Conservation (phyloP, 805 yeast species). For the Alloascoidea africana region DNA sequence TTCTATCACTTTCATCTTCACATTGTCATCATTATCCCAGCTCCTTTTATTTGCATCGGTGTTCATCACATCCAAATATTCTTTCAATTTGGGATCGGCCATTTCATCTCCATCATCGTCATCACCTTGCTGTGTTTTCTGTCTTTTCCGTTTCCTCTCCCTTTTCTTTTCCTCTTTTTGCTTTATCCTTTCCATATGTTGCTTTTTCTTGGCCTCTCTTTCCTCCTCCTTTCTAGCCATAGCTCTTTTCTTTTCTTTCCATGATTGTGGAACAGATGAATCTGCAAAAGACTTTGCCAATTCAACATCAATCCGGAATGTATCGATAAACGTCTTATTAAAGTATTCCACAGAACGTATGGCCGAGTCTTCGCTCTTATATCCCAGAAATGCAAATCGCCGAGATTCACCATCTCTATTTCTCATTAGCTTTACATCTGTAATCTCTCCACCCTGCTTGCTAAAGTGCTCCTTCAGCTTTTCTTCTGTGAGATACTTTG, state of each 20-base stretch:
- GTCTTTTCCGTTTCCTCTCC: slow-evolving; percentile 20
- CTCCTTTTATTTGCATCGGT: slow-evolving; percentile 50
- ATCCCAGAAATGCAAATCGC: slow-evolving; percentile 89
- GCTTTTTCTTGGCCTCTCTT: slow-evolving; percentile 36
- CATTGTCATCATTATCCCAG: slow-evolving; percentile 9
- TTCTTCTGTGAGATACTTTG: slow-evolving; percentile 62
- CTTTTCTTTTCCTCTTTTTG: slow-evolving; percentile 17
- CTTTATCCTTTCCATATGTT: slow-evolving; percentile 31
- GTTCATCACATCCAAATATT: slow-evolving; percentile 72
- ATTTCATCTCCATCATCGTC: slow-evolving; percentile 16
- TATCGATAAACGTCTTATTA: slow-evolving; percentile 67
- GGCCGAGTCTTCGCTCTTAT: slow-evolving; percentile 59
- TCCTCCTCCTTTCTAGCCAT: slow-evolving; percentile 1
- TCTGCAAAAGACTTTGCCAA: slow-evolving; percentile 80
- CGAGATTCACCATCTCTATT: slow-evolving; percentile 78
- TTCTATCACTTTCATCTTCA: slow-evolving; percentile 20
- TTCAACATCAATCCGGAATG: slow-evolving; percentile 64
- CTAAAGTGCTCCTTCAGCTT: slow-evolving; percentile 53
- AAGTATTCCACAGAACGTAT: slow-evolving; percentile 61
- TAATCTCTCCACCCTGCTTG: slow-evolving; percentile 30
- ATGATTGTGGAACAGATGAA: slow-evolving; percentile 42
- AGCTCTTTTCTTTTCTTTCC: slow-evolving; percentile 14
- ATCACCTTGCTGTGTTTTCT: slow-evolving; percentile 23
- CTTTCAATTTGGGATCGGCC: slow-evolving; percentile 52
- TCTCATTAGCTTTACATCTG: slow-evolving; percentile 79